Evolutionary conservation across 495 filamentous ascomycete genomes (phyloP).

Genomic region (Penicillium soppii): DNA sequence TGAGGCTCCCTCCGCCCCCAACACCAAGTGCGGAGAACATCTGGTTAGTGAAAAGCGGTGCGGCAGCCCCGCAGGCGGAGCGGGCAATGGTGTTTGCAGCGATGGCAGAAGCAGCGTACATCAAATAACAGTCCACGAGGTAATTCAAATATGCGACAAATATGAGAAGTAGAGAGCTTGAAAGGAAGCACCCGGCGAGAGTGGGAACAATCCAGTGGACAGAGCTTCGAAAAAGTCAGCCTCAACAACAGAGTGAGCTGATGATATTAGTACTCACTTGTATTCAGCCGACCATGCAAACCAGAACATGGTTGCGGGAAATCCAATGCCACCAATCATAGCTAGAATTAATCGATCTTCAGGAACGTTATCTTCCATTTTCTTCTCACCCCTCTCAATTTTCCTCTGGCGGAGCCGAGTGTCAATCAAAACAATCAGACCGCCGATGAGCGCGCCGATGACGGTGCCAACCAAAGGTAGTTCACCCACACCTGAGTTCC

Average conservation of each 20-base stretch:
- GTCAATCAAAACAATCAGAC: not conserved
- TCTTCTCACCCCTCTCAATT: slow-evolving; percentile 39
- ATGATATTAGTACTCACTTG: slow-evolving; percentile 20
- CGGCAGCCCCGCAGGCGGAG: slow-evolving; percentile 29
- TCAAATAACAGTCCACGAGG: slow-evolving; percentile 28
- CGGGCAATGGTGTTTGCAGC: slow-evolving; percentile 30
- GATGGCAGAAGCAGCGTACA: slow-evolving; percentile 30
- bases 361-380: slow-evolving; percentile 36
- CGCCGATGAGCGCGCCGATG: not conserved
- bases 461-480: not conserved
- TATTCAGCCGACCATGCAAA: slow-evolving; percentile 53
- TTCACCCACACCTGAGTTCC: not conserved
- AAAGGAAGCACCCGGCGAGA: slow-evolving; percentile 37
- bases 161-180: slow-evolving; percentile 33
- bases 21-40: slow-evolving; percentile 50
- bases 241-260: slow-evolving; percentile 12
- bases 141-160: slow-evolving; percentile 35
- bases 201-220: slow-evolving; percentile 51
- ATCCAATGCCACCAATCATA: slow-evolving; percentile 54
- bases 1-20: slow-evolving; percentile 48
- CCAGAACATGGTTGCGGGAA: slow-evolving; percentile 55
- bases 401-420: slow-evolving; percentile 19
- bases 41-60: slow-evolving; percentile 30
- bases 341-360: slow-evolving; percentile 51
- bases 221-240: slow-evolving; percentile 15